These are phyloP conservation scores for Gomphus bonarii DNA, from an alignment of 1,284 basidiomycete species.

Conservation along the genomic window DNA sequence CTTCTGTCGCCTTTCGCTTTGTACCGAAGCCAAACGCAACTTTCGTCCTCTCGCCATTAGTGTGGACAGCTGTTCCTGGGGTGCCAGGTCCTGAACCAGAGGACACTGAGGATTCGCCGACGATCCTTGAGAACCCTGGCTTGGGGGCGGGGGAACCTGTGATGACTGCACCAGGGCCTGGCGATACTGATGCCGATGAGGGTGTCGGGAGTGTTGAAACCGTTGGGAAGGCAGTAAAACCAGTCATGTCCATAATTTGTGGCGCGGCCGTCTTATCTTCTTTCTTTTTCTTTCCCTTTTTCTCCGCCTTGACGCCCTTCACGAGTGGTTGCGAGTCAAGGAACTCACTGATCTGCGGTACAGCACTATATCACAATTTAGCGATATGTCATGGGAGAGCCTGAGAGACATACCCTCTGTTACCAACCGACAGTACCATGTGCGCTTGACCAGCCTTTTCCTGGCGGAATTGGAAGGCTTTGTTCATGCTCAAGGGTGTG, in stretches of 20 bases:
- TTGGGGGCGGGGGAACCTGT: constrained; percentile 56
- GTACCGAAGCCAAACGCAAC: constrained; percentile 65
- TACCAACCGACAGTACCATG: constrained; percentile 88
- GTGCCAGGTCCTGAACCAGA: constrained; percentile 38
- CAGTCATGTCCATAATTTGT: constrained; percentile 37
- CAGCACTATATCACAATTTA: constrained; percentile 41
- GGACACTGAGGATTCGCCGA: constrained; percentile 35
- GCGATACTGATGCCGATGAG: constrained; percentile 37
- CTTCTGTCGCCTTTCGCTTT: constrained; percentile 65
- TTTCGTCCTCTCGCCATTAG: constrained; percentile 47
- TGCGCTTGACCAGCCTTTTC: constrained; percentile 90
- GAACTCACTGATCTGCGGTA: constrained; percentile 70
- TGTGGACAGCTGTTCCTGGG: constrained; percentile 41
- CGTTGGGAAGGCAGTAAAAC: constrained; percentile 63
- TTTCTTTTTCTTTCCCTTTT: constrained; percentile 68
- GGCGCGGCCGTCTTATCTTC: constrained; percentile 37
- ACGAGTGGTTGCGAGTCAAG: constrained; percentile 65
- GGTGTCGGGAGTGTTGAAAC: constrained; percentile 29
- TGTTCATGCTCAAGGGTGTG: constrained; percentile 86
- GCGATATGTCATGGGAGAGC: background rate
- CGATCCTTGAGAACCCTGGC: constrained; percentile 66
- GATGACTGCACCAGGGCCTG: constrained; percentile 23
- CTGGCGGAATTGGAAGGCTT: constrained; percentile 83
- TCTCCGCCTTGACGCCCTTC: constrained; percentile 68
- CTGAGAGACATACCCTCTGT: constrained; percentile 59